Conservation (phyloP, 371 early-diverging fungal genomes). For the Lichtheimia ornata region DNA sequence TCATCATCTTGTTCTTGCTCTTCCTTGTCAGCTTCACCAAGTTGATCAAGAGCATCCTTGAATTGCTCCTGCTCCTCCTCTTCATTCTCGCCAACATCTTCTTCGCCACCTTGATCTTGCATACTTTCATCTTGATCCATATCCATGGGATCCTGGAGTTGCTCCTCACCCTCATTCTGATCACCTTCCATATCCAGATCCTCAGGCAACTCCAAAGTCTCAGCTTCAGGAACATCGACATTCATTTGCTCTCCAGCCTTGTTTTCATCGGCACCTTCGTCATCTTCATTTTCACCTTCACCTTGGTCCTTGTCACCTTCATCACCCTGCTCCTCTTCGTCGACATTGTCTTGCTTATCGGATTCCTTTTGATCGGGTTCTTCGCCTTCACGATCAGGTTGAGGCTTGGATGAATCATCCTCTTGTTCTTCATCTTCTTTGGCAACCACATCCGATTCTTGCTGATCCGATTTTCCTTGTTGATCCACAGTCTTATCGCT, state of each 20-base stretch:
- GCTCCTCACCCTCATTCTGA: conserved; percentile 44
- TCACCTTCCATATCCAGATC: conserved; percentile 64
- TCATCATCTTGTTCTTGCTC: conserved; percentile 43
- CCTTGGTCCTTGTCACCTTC: conserved; percentile 25
- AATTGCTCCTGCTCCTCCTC: conserved; percentile 34
- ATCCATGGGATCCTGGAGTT: conserved; percentile 47
- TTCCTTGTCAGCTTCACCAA: conserved; percentile 15
- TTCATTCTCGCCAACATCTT: conserved; percentile 29
- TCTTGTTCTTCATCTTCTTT: conserved; percentile 62
- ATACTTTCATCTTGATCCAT: conserved; percentile 35
- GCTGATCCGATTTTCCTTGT: conserved; percentile 50
- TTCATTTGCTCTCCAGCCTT: conserved; percentile 58
- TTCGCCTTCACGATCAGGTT: conserved; percentile 43
- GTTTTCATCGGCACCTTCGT: conserved; percentile 46
- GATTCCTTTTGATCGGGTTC: conserved; percentile 42
- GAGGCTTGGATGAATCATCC: conserved; percentile 17
- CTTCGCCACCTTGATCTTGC: conserved; percentile 34
- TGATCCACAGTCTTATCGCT: conserved; percentile 64
- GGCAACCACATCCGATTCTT: conserved; percentile 69
- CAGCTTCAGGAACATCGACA: conserved; percentile 63
- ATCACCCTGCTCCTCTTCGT: conserved; percentile 37
- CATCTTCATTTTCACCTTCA: conserved; percentile 37
- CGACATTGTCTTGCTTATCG: conserved; percentile 54
- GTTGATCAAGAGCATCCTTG: conserved; percentile 41
- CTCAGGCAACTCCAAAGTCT: conserved; percentile 64